Evolutionary conservation across 306 rosid species (phyloP).

Genomic region (Oxytropis ochrocephala): DNA sequence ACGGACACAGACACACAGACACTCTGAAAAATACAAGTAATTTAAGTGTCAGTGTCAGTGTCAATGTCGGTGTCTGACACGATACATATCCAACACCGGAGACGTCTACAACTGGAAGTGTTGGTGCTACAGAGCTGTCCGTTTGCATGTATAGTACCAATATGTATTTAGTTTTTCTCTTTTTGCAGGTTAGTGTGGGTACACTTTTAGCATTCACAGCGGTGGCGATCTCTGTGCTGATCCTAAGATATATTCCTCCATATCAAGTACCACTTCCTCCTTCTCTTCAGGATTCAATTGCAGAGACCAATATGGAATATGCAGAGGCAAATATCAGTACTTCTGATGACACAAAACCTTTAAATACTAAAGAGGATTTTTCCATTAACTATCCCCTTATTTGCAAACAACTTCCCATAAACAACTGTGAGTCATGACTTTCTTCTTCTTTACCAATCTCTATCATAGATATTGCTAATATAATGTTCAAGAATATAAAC

Average conservation of each 20-base stretch:
- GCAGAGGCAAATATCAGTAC: conserved; percentile 15
- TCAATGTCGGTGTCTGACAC: too few relatives aligned
- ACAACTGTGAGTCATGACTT: conserved; percentile 48
- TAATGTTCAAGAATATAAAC: neutral
- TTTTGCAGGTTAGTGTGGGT: conserved; percentile 86
- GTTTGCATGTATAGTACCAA: neutral
- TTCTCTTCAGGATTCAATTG: conserved; percentile 55
- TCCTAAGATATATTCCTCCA: conserved; percentile 92
- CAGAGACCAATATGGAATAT: conserved; percentile 16
- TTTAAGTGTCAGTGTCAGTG: too few relatives aligned
- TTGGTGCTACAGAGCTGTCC: too few relatives aligned
- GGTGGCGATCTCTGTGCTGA: conserved; percentile 77
- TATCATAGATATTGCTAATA: neutral
- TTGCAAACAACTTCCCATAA: conserved; percentile 30
- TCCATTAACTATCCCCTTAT: conserved; percentile 43
- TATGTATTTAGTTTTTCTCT: conserved; percentile 4
- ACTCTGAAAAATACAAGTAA: too few relatives aligned
- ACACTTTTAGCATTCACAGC: conserved; percentile 83
- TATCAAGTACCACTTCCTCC: conserved; percentile 65
- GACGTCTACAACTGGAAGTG: too few relatives aligned
- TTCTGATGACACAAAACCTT: conserved; percentile 39
- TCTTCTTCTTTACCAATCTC: neutral
- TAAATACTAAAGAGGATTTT: conserved; percentile 35
- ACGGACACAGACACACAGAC: too few relatives aligned
- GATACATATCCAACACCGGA: too few relatives aligned